phyloP scores from a whole-genome alignment of 208 protist genomes.

The Leishmania tarentolae region DNA sequence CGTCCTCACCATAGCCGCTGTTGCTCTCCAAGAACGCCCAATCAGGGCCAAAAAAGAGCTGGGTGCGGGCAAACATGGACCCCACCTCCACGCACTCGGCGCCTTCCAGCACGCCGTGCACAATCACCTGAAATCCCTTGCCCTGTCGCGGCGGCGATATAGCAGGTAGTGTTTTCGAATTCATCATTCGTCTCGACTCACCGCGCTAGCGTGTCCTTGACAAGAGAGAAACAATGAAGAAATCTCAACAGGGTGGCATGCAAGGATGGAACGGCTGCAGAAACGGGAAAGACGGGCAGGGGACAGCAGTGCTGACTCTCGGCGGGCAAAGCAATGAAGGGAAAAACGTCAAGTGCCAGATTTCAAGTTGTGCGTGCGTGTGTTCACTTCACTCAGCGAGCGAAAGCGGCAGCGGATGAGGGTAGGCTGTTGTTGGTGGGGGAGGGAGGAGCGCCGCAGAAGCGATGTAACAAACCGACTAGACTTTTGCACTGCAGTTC shows the following conservation, averaged over 20 bases:
- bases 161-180: background rate
- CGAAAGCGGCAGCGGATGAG: background rate
- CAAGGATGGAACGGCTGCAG: background rate
- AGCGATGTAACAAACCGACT: background rate
- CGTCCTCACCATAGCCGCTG: conserved; percentile 12
- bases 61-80: conserved; percentile 78
- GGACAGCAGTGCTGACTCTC: background rate
- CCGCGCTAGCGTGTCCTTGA: background rate
- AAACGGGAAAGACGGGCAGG: too few relatives aligned
- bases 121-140: conserved; percentile 74
- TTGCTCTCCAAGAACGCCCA: conserved; percentile 59
- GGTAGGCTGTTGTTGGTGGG: background rate
- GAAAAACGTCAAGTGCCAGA: background rate
- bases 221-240: background rate
- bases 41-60: conserved; percentile 80
- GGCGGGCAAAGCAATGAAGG: background rate
- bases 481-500: background rate
- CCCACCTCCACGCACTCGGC: conserved; percentile 73
- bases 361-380: conserved; percentile 4
- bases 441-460: background rate
- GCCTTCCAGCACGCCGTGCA: conserved; percentile 79
- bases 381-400: background rate
- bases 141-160: background rate
- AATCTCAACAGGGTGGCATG: background rate
- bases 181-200: background rate